Base-by-base conservation (phyloP, 805 yeast genomes). In the Suhomyces faveliae region DNA sequence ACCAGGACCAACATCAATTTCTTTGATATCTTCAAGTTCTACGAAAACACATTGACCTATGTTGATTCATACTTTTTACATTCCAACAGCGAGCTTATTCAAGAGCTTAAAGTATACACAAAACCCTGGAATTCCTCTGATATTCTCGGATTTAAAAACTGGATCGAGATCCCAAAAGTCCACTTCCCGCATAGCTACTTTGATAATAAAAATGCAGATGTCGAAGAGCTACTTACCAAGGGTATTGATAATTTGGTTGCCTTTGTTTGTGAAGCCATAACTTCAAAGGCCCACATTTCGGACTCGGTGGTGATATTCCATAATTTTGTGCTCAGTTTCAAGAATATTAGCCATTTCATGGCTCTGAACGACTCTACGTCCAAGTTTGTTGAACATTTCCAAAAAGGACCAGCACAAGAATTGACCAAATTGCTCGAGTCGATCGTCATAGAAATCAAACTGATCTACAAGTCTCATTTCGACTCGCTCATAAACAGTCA, bases 41-140 rank as follows among this genome's bases (percentile, higher is more conserved):
- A 68, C 24, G 76, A 72, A 52, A 64, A 63, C 27, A 69, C 78
- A 0, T 61, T 61, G 47, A 58, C 53, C 3, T 62, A 63, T 42
- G 52, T 62, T 3, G 45, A 50, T 1, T 47, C 49, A n/a, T 66
- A 57, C 45, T 70, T 70, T 43, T 44, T 53, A 3, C 42, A 43
- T 10, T 19, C 45, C 1, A 49, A 48, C 1, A 55, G 47, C 30
- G 62, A 55, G 2, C 45, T 65, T 12, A 27, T 42, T 5, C 47
- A 49, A 4, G 46, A 39, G 8, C 46, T 63, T 4, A 49, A 42
- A 27, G 50, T 43, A 10, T 45, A 47, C 9, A 52, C 64, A 3
- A 42, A 45, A 22, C 45, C 56, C 1, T 70, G 74, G 74, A 55
- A 52, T 5, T 59, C 64, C 1, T 48, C 60, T 1, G 59, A 58